These are phyloP conservation scores for Veloporphyrellus conicus DNA, from an alignment of 1,284 basidiomycete species.

Conservation along the genomic window DNA sequence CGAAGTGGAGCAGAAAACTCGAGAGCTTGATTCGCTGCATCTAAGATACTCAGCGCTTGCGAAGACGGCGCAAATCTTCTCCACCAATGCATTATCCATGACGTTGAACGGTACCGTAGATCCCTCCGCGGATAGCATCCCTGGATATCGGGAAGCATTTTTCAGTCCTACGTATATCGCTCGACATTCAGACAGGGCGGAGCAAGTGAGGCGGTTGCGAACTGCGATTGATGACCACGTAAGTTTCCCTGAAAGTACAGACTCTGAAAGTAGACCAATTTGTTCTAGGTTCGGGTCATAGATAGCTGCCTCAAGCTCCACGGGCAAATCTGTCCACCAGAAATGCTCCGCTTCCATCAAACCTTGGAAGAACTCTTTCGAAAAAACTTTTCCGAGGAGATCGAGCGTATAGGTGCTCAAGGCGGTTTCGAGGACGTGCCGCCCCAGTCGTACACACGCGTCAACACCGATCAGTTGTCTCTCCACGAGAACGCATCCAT, in stretches of 20 bases:
- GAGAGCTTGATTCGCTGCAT: conserved; percentile 69
- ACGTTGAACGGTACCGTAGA: conserved; percentile 85
- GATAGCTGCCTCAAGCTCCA: conserved; percentile 83
- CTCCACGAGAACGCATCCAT: conserved; percentile 43
- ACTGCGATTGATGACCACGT: conserved; percentile 82
- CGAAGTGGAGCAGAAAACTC: conserved; percentile 75
- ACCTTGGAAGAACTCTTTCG: conserved; percentile 85
- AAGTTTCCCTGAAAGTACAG: conserved; percentile 14
- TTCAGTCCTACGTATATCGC: conserved; percentile 67
- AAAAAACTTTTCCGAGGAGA: conserved; percentile 88
- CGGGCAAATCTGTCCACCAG: conserved; percentile 74
- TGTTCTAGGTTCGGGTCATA: conserved; percentile 66
- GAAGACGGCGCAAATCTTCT: conserved; percentile 67
- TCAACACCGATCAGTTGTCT: conserved; percentile 40
- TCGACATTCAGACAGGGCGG: conserved; percentile 67
- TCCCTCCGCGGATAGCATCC: conserved; percentile 71
- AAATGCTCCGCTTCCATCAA: conserved; percentile 89
- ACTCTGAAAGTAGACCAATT: conserved; percentile 2
- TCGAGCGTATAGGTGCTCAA: conserved; percentile 60
- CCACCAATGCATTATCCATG: conserved; percentile 85
- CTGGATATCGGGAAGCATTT: conserved; percentile 76
- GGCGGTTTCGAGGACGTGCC: conserved; percentile 33
- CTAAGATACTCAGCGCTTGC: conserved; percentile 72
- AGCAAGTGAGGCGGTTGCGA: conserved; percentile 68
- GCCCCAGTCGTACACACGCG: conserved; percentile 30